Percentiles rank a stretch among this genome's conserved stretches.
Evolutionary conservation across 1,139 yeast species (phyloP).

Genomic region (Candida gigantensis): DNA sequence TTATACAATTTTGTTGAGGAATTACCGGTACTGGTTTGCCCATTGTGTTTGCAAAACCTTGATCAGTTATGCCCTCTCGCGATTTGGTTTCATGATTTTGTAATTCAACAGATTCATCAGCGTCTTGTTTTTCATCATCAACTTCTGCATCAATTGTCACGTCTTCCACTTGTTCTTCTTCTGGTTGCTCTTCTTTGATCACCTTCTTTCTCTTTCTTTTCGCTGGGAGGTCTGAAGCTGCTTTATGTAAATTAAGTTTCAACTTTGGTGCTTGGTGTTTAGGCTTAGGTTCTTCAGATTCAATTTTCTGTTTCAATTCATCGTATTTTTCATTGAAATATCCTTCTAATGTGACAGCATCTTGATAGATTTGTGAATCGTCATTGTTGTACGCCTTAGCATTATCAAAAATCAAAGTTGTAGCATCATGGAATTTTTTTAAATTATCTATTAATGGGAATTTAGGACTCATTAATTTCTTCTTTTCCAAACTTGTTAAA

Average conservation of each 20-base stretch:
- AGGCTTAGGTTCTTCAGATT: constrained; percentile 18
- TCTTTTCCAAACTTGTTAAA: constrained; percentile 41
- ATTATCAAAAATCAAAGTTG: constrained; percentile 53
- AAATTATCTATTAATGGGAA: constrained; percentile 39
- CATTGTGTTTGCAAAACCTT: constrained; percentile 22
- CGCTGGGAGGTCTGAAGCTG: constrained; percentile 21
- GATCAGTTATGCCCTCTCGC: constrained; percentile 13
- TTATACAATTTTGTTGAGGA: constrained; percentile 30
- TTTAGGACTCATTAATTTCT: constrained; percentile 35
- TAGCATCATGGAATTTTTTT: constrained; percentile 48
- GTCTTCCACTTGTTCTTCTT: constrained; percentile 14
- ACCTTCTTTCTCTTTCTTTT: constrained; percentile 23
- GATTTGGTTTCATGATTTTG: constrained; percentile 11
- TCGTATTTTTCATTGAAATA: constrained; percentile 34
- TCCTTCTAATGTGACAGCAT: constrained; percentile 48
- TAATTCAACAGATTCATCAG: not conserved
- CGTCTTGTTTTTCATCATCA: not conserved
- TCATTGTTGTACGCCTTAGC: constrained; percentile 61
- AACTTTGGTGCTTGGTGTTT: constrained; percentile 20
- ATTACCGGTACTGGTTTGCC: constrained; percentile 33
- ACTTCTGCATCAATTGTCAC: constrained; percentile 10
- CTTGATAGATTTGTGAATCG: constrained; percentile 55
- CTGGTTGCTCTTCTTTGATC: constrained; percentile 19
- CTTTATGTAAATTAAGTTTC: constrained; percentile 24
- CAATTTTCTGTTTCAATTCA: constrained; percentile 24